phyloP scores from a whole-genome alignment of 1,284 basidiomycete genomes.

The Cutaneotrichosporon dermatis region DNA sequence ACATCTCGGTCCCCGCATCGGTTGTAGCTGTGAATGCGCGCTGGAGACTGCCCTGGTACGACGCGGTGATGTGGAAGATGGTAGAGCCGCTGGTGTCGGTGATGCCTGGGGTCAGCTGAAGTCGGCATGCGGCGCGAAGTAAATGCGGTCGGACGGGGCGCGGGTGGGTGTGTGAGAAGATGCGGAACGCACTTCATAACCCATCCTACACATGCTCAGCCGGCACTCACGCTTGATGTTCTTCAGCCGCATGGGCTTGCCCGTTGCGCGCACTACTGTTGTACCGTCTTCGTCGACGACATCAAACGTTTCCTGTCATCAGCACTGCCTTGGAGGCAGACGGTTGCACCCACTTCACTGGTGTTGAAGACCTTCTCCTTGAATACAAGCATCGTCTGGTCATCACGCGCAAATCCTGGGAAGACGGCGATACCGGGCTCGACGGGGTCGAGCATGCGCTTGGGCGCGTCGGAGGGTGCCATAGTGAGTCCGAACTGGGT shows the following conservation, averaged over 20 bases:
- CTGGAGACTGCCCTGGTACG: neutral
- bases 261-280: neutral
- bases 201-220: neutral
- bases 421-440: neutral
- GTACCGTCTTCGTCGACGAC: neutral
- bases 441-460: constrained; percentile 10
- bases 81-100: neutral
- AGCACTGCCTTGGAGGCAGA: too few relatives aligned
- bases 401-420: neutral
- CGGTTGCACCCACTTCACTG: neutral
- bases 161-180: too few relatives aligned
- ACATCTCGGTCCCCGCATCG: neutral
- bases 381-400: neutral
- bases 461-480: neutral
- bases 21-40: neutral
- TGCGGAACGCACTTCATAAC: too few relatives aligned
- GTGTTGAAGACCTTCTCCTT: constrained; percentile 3
- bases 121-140: too few relatives aligned
- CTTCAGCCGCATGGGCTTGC: neutral
- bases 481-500: neutral
- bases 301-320: constrained; percentile 3
- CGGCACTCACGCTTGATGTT: constrained; percentile 4
- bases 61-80: neutral
- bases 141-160: too few relatives aligned
- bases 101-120: neutral